Base-by-base conservation (phyloP, 2,329 filamentous ascomycete genomes). In the Venturia nashicola region DNA sequence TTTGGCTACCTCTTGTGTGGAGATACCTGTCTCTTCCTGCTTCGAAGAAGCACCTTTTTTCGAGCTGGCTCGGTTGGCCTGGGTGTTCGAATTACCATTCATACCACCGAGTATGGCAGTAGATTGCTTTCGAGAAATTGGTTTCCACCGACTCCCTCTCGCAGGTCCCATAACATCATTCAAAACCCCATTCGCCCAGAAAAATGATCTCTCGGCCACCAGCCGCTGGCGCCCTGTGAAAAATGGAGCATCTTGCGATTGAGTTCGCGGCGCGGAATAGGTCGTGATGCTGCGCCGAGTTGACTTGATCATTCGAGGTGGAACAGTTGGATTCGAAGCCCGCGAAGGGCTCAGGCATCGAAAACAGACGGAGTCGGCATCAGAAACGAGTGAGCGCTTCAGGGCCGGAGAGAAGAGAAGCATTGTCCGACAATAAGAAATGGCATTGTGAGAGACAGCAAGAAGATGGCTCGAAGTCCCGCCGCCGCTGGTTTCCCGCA, bases 101-200 rank as follows among this genome's bases (percentile, higher is more conserved):
- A 32, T 12, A 40, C 32, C 59, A 8, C 36, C n/a, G 5, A 59
- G 40, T 27, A 54, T 23, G 20, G 42, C 62, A 11, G 59, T 65
- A n/a, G 43, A 62, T 40, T 66, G 64, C 64, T 48, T 59, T 23
- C 43, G 32, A 23, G 36, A 23, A 27, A 42, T 46, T 46, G 40
- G 9, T 34, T 54, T 48, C 40, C 57, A 40, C 27, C 32, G 32
- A 18, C 62, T 32, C 23, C 23, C 39, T 59, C 59, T 42, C 16
- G 18, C 48, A 32, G 32, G 39, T 20, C 59, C 44, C 8, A 51
- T 1, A 20, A 66, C 0, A 39, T 65, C 59, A 14, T 62, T 44
- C 36, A 65, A n/a, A 2, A 60, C 34, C 9, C 43, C 48, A 62
- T 66, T 66, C 12, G 64, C 44, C 65, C 55, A 65, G 46, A 66